Evolutionary conservation across 495 filamentous ascomycete species (phyloP).

Genomic region (Polyplosphaeria fusca): DNA sequence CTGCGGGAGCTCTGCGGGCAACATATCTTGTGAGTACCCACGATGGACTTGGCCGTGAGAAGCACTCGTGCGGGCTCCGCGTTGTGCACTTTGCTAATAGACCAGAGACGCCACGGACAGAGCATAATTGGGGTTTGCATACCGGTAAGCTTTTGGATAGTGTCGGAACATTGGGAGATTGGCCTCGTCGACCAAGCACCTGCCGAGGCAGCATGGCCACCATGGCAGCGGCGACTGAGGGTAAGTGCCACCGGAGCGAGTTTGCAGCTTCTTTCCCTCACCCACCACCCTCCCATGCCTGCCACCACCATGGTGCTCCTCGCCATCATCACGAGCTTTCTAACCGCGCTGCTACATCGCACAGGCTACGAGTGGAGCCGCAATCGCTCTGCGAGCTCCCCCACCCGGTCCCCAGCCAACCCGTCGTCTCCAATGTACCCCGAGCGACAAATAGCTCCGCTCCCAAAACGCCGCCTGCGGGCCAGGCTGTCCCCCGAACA

Average conservation of each 20-base stretch:
- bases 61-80: too few relatives aligned
- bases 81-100: too few relatives aligned
- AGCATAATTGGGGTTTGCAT: too few relatives aligned
- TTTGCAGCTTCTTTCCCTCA: background rate
- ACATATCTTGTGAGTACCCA: too few relatives aligned
- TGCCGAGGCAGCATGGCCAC: conserved; percentile 2
- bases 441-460: conserved; percentile 86
- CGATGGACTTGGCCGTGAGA: too few relatives aligned
- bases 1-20: too few relatives aligned
- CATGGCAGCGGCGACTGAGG: conserved; percentile 35
- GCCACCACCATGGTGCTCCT: conserved; percentile 25
- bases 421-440: conserved; percentile 73
- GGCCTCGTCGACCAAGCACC: too few relatives aligned
- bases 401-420: conserved; percentile 53
- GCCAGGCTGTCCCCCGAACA: conserved; percentile 81
- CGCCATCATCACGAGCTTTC: conserved; percentile 8
- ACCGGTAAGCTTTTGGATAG: too few relatives aligned
- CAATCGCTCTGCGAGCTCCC: conserved; percentile 26
- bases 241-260: conserved; percentile 19
- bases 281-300: background rate
- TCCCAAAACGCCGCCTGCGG: conserved; percentile 82
- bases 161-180: too few relatives aligned
- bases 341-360: conserved; percentile 19
- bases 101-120: too few relatives aligned
- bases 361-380: conserved; percentile 37